These are phyloP conservation scores for Botryotinia calthae DNA, from an alignment of 2,329 filamentous ascomycete species.

Conservation along the genomic window DNA sequence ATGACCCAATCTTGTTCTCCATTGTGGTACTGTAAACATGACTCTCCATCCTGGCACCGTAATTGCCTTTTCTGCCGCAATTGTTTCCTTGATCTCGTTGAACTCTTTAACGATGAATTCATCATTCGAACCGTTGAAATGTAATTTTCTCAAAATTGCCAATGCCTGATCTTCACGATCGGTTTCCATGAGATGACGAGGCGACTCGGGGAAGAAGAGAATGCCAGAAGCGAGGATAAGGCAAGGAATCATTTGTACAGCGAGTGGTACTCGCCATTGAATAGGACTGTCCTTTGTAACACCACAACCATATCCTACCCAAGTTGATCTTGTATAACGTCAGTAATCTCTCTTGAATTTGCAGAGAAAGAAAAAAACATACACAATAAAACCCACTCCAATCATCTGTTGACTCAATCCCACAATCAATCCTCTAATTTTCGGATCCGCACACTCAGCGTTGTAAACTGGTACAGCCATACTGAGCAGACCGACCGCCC, in stretches of 20 bases:
- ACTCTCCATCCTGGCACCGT: conserved; percentile 53
- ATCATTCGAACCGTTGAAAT: conserved; percentile 63
- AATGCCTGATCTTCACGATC: conserved; percentile 64
- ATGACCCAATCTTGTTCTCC: conserved; percentile 60
- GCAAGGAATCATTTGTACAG: conserved; percentile 66
- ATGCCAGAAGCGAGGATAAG: conserved; percentile 61
- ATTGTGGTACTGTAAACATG: conserved; percentile 56
- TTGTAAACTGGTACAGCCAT: conserved; percentile 67
- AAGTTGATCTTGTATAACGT: conserved; percentile 47
- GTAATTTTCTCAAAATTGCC: conserved; percentile 64
- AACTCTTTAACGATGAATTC: conserved; percentile 58
- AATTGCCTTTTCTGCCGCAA: conserved; percentile 56
- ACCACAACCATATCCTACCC: conserved; percentile 54
- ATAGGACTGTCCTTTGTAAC: conserved; percentile 23
- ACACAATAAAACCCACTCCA: conserved; percentile 52
- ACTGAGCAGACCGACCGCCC: conserved; percentile 57
- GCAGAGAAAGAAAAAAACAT: neutral
- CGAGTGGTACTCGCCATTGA: conserved; percentile 35
- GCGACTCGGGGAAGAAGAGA: conserved; percentile 67
- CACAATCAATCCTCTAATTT: conserved; percentile 60
- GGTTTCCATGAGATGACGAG: conserved; percentile 73
- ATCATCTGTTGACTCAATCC: conserved; percentile 65
- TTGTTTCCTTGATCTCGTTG: conserved; percentile 59
- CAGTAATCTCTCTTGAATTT: neutral
- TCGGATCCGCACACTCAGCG: conserved; percentile 62